Evolutionary conservation across 129 eudicot species (phyloP).

Genomic region (Cynara cardunculus): DNA sequence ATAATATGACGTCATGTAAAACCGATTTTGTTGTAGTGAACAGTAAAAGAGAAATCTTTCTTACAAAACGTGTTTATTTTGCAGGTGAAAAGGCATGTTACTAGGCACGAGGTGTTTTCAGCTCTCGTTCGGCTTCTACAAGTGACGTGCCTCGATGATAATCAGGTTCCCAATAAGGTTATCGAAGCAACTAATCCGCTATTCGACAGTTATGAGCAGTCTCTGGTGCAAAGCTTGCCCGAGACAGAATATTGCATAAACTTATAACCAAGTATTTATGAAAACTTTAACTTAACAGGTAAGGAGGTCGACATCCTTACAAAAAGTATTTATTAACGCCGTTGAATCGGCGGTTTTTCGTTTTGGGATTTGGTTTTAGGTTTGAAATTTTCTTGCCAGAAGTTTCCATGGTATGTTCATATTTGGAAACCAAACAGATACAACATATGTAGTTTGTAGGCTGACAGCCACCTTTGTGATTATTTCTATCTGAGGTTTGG

Average conservation of each 20-base stretch:
- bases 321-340: background rate
- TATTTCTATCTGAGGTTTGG: conserved; percentile 11
- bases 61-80: background rate
- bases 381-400: background rate
- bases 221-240: conserved; percentile 39
- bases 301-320: background rate
- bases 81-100: conserved; percentile 54
- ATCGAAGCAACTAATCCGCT: conserved; percentile 25
- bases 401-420: conserved; percentile 11
- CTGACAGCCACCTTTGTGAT: conserved; percentile 20
- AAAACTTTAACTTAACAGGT: background rate
- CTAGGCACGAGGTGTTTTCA: conserved; percentile 61
- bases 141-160: conserved; percentile 23
- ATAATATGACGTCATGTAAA: background rate
- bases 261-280: conserved; percentile 18
- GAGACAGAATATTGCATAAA: conserved; percentile 29
- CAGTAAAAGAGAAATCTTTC: background rate
- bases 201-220: conserved; percentile 38
- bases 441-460: conserved; percentile 25
- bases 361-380: background rate
- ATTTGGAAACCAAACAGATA: conserved; percentile 22
- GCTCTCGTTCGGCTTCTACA: conserved; percentile 70
- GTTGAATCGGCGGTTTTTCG: background rate
- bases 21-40: background rate
- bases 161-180: conserved; percentile 13